Evolutionary conservation across 148 eudicot genomes (phyloP), one percentile per base, ranked within the genome.

Genomic region (Nepenthes gracilis): DNA sequence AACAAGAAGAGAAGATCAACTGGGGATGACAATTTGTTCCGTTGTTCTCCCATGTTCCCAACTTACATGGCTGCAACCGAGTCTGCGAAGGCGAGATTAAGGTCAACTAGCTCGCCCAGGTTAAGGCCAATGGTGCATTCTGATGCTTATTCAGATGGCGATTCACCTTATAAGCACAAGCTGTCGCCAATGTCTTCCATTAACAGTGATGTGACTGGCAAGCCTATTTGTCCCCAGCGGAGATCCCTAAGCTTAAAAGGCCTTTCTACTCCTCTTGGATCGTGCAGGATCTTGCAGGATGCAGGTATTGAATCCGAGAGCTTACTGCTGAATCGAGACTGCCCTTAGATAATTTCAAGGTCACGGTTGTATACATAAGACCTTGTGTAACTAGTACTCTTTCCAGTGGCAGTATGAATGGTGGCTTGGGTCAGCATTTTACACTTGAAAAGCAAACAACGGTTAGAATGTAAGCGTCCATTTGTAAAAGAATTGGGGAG

Each of bases 21-120:
- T 32, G 75, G 72, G 38, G 83, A 80, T 45, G 79, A 75, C 33
- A 60, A n/a, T 47, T 48, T 65, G 55, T 60, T 59, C 12, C 35
- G 63, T 36, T 71, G 72, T 33, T 80, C 89, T 54, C 79, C 81
- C 11, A n/a, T 48, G 2, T 58, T 69, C 33, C 96, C 94, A 4
- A 62, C 90, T 35, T 89, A 89, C 75, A 89, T 89, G 95, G 90
- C 85, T 47, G 78, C 95, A 15, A 87, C 95, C 1, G 77, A 77
- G 60, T 87, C 95, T 12, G 87, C 95, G 32, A 78, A 72, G 53
- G 95, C 95, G 5, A 84, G 71, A 67, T 64, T 76, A 12, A 60
- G 90, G 65, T 81, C 90, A 33, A 12, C 73, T 55, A 81, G 83
- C 74, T 77, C 90, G 6, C 90, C 95, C 1, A 79, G 85, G 68